Conservation (phyloP, 768 basidiomycete genomes). For the Kwoniella sp. region DNA sequence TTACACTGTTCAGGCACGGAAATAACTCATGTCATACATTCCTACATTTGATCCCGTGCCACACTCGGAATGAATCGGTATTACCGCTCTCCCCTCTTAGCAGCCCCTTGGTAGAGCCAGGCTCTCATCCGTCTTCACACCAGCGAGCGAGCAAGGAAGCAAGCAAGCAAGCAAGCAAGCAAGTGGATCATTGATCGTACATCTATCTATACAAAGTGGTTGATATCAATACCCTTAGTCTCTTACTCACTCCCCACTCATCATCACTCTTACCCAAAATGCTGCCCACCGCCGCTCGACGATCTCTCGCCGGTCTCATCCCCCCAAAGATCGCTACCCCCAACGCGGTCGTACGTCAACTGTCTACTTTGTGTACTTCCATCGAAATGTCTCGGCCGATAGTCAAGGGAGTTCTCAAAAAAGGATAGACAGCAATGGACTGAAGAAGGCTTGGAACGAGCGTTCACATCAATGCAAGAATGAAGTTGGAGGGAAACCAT, state of each 20-base stretch:
- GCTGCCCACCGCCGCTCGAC: slow-evolving; percentile 81
- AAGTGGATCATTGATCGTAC: too few relatives aligned
- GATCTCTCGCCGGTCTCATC: slow-evolving; percentile 78
- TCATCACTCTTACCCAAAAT: slow-evolving; percentile 57
- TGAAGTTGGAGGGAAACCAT: too few relatives aligned
- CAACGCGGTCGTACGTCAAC: slow-evolving; percentile 72
- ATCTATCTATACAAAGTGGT: not conserved
- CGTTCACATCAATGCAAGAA: not conserved
- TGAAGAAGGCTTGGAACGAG: not conserved
- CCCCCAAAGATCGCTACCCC: slow-evolving; percentile 96
- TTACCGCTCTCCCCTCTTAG: not conserved
- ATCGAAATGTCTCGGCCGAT: slow-evolving; percentile 14
- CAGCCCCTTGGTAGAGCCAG: not conserved
- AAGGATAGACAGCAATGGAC: not conserved
- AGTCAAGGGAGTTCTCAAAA: not conserved
- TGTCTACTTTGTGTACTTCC: slow-evolving; percentile 6
- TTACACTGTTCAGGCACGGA: not conserved
- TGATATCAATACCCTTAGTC: not conserved
- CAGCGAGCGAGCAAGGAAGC: too few relatives aligned
- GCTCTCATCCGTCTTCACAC: not conserved
- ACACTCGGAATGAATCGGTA: slow-evolving; percentile 1
- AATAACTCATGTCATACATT: not conserved
- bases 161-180: too few relatives aligned
- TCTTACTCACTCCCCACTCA: slow-evolving; percentile 19
- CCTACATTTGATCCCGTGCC: not conserved